Base-by-base conservation (phyloP, 1,284 basidiomycete genomes). In the Coniophora puteana region DNA sequence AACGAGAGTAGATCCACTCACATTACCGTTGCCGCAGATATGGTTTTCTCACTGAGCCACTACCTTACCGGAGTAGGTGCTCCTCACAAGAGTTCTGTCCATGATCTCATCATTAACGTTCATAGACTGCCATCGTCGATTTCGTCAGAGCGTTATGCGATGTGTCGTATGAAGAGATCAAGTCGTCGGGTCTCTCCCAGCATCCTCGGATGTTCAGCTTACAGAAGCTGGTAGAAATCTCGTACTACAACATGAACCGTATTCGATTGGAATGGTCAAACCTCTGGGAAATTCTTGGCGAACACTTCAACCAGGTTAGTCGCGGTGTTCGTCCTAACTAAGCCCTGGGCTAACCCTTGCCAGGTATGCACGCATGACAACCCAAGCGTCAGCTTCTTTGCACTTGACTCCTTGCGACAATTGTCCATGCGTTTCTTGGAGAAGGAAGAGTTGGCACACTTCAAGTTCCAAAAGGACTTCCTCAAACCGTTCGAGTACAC, bases 391-490 rank as follows among this genome's bases (percentile, higher is more conserved):
- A 92, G 89, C 30, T 94, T 96, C 66, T 98, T 99, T 52, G 96
- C 95, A 2, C 71, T 99, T 46, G 96, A 99, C 64, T 93, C 96
- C 5, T 74, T 99, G n/a, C 86, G 96, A 20, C 96, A 99, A 65
- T 71, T 99, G 28, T 94, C 96, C 3, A 97, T 96, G 92, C 84
- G 95, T 34, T 99, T 99, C 67, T 74, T 99, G 56, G 96, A 99
- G 66, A 99, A 99, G 66, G 95, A 99, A 61, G 96, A 99, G 63
- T 63, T 99, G 49, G 82, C 93, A 0, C 93, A 98, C 67, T 99
- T 99, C 78, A 93, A 95, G 59, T 99, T 99, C 68, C 96, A 99
- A 56, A 99, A 99, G 65, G 96, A 99, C 62, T 99, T 99, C 66
- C 67, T 99, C 42, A 90, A 93, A 59, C 96, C 96, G 1, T 99